Conservation (phyloP, 306 rosid genomes). For the Parietaria judaica region DNA sequence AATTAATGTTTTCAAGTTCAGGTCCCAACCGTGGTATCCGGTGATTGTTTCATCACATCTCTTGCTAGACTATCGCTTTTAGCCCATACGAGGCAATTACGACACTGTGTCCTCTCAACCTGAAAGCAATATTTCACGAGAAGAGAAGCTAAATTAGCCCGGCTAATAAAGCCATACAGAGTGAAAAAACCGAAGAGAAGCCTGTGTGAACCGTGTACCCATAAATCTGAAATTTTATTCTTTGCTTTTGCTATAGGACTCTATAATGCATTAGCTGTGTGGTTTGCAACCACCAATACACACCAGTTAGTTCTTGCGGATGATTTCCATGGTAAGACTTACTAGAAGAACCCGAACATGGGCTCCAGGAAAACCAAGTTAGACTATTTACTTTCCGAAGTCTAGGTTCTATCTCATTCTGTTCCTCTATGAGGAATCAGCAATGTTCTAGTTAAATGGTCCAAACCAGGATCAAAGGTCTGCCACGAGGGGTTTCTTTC, state of each 20-base stretch:
- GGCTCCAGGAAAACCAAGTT: too few species aligned
- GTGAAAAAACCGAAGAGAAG: slow-evolving; percentile 2
- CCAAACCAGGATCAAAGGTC: too few species aligned
- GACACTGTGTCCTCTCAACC: slow-evolving; percentile 61
- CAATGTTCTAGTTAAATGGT: too few species aligned
- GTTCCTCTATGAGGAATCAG: too few species aligned
- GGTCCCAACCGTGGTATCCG: slow-evolving; percentile 47
- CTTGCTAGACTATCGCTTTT: slow-evolving; percentile 77
- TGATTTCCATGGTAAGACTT: too few species aligned
- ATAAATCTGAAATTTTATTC: background rate
- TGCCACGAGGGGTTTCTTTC: background rate
- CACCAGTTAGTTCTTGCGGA: background rate
- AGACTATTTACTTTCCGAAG: too few species aligned
- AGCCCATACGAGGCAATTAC: slow-evolving; percentile 77
- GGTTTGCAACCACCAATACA: background rate
- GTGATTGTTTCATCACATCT: slow-evolving; percentile 63
- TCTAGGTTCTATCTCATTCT: too few species aligned
- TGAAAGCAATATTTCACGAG: slow-evolving; percentile 26
- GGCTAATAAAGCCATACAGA: background rate
- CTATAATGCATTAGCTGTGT: too few species aligned
- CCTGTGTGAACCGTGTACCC: background rate
- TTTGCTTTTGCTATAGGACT: background rate
- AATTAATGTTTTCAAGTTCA: background rate
- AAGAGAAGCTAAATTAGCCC: background rate
- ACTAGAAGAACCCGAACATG: too few species aligned